Conservation (phyloP, 371 early-diverging fungal genomes). For the Funneliformis caledonium region DNA sequence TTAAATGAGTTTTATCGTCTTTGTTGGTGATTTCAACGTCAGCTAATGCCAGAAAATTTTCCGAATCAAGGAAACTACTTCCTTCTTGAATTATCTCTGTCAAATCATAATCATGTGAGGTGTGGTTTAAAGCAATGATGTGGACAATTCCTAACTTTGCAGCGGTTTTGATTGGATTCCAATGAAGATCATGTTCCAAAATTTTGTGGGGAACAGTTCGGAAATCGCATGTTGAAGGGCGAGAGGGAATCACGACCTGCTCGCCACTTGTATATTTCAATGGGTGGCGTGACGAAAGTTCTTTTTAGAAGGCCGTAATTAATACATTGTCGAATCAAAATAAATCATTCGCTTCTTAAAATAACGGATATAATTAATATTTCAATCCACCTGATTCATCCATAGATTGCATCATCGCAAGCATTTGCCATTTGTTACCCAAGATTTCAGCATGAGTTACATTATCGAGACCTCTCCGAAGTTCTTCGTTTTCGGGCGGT, state of each 20-base stretch:
- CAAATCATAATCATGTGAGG: neutral
- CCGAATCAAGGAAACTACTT: neutral
- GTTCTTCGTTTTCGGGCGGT: neutral
- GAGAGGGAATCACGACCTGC: no score
- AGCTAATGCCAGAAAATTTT: neutral
- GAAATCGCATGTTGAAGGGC: neutral
- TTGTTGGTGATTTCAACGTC: neutral
- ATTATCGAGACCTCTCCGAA: slow-evolving; percentile 1
- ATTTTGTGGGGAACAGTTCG: neutral
- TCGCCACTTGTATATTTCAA: no score
- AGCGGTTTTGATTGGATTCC: slow-evolving; percentile 33
- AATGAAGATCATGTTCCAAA: slow-evolving; percentile 33
- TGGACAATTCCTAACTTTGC: neutral
- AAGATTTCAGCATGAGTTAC: neutral
- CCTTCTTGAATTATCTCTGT: neutral
- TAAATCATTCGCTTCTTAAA: neutral
- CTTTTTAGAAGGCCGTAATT: neutral
- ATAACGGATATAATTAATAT: neutral
- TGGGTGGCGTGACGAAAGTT: neutral
- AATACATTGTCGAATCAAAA: no score
- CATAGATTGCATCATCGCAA: slow-evolving; percentile 8
- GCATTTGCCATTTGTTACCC: slow-evolving; percentile 13
- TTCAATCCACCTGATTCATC: slow-evolving; percentile 29
- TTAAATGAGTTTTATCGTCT: neutral
- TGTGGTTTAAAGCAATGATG: neutral